Evolutionary conservation across 2,329 filamentous ascomycete genomes (phyloP).

Genomic region (Xylaria sp.): DNA sequence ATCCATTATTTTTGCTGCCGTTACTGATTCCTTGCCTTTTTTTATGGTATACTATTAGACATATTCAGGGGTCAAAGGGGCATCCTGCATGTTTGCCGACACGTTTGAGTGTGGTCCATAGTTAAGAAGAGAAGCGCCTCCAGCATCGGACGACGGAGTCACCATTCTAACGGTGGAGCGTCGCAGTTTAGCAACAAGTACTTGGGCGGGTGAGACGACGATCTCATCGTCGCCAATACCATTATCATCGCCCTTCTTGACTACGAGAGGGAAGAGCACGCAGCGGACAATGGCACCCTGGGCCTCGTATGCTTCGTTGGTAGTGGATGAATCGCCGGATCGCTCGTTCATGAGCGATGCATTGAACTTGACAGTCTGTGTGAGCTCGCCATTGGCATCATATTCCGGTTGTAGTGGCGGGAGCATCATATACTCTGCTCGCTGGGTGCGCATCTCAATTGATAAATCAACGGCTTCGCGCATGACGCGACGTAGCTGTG

Average conservation of each 20-base stretch:
- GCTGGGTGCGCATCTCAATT: slow-evolving; percentile 96
- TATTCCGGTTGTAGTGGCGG: slow-evolving; percentile 95
- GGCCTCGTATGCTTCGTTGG: slow-evolving; percentile 83
- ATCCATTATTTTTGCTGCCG: slow-evolving; percentile 7
- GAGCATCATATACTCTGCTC: slow-evolving; percentile 98
- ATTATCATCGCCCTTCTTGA: slow-evolving; percentile 92
- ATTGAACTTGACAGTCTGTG: slow-evolving; percentile 90
- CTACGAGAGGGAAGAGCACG: slow-evolving; percentile 94
- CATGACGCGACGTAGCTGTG: slow-evolving; percentile 88
- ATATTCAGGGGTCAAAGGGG: slow-evolving; percentile 37
- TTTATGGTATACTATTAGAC: slow-evolving; percentile 21
- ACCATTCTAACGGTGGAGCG: slow-evolving; percentile 52
- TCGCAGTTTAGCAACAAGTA: slow-evolving; percentile 75
- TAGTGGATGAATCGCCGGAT: slow-evolving; percentile 69
- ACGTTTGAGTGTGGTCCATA: slow-evolving; percentile 36
- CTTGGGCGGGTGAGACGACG: slow-evolving; percentile 94
- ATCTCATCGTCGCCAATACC: slow-evolving; percentile 93
- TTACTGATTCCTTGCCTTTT: slow-evolving; percentile 1
- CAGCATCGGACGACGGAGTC: slow-evolving; percentile 64
- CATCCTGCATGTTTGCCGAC: slow-evolving; percentile 37
- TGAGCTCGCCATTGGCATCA: slow-evolving; percentile 89
- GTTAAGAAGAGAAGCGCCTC: slow-evolving; percentile 55
- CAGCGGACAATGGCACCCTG: slow-evolving; percentile 84
- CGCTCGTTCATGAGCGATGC: slow-evolving; percentile 95
- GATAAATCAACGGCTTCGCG: slow-evolving; percentile 88